Base-by-base conservation (phyloP, 345 rosid species). In the Syzygium grande region DNA sequence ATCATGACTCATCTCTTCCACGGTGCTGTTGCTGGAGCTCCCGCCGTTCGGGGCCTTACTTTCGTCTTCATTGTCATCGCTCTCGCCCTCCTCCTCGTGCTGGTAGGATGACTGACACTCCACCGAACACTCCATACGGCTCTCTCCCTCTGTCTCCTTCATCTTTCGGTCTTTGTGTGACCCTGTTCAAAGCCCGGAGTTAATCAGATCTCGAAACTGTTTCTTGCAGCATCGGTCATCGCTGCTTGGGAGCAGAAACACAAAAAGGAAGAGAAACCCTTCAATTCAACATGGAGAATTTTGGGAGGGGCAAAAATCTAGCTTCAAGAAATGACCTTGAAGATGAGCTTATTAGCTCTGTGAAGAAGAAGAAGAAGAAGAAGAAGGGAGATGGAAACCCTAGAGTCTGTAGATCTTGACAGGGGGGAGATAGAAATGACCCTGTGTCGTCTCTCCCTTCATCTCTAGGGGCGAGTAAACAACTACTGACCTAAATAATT, bases 1-100 rank as follows among this genome's bases (percentile, higher is more conserved):
- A 34, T 73, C 80, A 17, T 34, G 80, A 73, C 80, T 73, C 80
- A 73, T 92, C 90, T 93, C 98, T 89, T 95, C 98, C 85, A 95
- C 94, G 53, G 98, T 96, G 90, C 98, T 96, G 89, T 93, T 97
- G 95, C 98, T 97, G n/a, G 98, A 96, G 87, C 94, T 93, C 52
- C 92, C 92, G 52, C 89, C 94, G 53, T 88, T 89, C 63, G 41
- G 95, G 88, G 90, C 92, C 41, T 63, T 93, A 27, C 88, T 86
- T 85, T 85, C 93, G 11, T 68, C 89, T 55, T 90, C 86, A 85
- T 88, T 87, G 84, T 83, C 86, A 14, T 51, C 29, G 85, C 86
- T 88, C 88, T 90, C 51, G 86, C 78, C 87, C 68, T 89, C 49
- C n/a, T 88, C 88, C 86, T 91, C 73, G 89, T 91, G 51, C 55